A percentile compares a stretch with the other conserved stretches of the same genome.
Conservation (phyloP, 805 yeast species). For the Peterozyma toletana region DNA sequence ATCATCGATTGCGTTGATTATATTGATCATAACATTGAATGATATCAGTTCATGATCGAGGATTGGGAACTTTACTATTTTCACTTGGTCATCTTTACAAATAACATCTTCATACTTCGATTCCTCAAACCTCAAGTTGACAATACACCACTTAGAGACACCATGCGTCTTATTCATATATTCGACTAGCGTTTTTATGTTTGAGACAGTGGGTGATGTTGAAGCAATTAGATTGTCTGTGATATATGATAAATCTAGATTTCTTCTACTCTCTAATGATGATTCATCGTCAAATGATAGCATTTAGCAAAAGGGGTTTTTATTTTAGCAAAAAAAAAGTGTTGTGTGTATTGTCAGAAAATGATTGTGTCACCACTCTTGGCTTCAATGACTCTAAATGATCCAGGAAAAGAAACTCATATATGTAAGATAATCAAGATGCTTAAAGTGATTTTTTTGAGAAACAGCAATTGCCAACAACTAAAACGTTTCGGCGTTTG, state of each 20-base stretch:
- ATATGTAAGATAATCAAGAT: too few relatives aligned
- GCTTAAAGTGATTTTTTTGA: too few relatives aligned
- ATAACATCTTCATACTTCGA: conserved; percentile 26
- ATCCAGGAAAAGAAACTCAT: too few relatives aligned
- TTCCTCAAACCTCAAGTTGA: conserved; percentile 64
- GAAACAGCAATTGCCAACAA: too few relatives aligned
- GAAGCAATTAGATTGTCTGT: conserved; percentile 61
- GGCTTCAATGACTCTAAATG: too few relatives aligned
- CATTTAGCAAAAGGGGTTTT: too few relatives aligned
- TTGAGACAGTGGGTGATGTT: conserved; percentile 67
- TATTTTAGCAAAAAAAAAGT: too few relatives aligned
- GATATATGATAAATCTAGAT: conserved; percentile 61
- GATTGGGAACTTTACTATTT: conserved; percentile 45
- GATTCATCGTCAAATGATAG: too few relatives aligned
- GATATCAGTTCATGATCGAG: conserved; percentile 78
- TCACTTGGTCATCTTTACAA: conserved; percentile 20
- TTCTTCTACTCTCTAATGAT: too few relatives aligned
- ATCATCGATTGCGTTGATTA: conserved; percentile 36
- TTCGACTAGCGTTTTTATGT: conserved; percentile 40
- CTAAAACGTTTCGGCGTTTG: too few relatives aligned
- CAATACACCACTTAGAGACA: conserved; percentile 54
- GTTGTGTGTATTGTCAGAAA: too few relatives aligned
- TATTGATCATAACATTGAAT: conserved; percentile 37
- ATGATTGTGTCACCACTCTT: too few relatives aligned
- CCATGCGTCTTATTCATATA: conserved; percentile 42